Conservation (phyloP, 2,329 filamentous ascomycete genomes). For the Colletotrichum trifolii region DNA sequence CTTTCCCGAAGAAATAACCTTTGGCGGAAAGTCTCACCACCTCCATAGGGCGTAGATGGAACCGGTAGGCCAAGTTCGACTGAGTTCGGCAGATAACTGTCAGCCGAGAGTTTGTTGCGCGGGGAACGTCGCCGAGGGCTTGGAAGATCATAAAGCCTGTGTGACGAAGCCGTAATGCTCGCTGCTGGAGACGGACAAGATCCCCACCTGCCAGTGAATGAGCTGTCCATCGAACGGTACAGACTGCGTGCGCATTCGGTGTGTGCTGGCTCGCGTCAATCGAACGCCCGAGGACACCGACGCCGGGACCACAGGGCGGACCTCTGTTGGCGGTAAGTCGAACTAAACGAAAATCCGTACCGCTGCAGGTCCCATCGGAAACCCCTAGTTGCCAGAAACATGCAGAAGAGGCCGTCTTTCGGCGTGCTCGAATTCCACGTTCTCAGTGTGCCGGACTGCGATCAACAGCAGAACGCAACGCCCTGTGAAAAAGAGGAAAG, state of each 20-base stretch:
- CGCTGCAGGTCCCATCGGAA: too few species aligned
- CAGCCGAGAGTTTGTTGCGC: slow-evolving; percentile 23
- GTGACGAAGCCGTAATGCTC: background rate
- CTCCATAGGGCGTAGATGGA: too few species aligned
- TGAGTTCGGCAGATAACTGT: slow-evolving; percentile 29
- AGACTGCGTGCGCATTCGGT: slow-evolving; percentile 3
- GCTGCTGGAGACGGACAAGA: background rate
- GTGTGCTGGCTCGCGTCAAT: too few species aligned
- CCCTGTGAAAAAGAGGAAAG: background rate
- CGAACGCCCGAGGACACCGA: too few species aligned
- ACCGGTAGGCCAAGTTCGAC: slow-evolving; percentile 8
- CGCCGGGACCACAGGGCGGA: background rate
- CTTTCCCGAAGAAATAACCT: too few species aligned
- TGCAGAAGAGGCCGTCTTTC: slow-evolving; percentile 10
- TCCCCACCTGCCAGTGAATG: slow-evolving; percentile 4
- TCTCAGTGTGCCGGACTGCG: background rate
- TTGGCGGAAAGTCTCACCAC: too few species aligned
- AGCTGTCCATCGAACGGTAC: background rate
- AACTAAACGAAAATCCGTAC: too few species aligned
- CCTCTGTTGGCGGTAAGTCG: background rate
- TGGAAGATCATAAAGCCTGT: background rate
- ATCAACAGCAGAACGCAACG: background rate
- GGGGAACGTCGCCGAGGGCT: slow-evolving; percentile 16
- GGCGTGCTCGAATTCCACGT: background rate
- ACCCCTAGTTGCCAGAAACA: background rate